Evolutionary conservation across 2,329 filamentous ascomycete species (phyloP).

Genomic region (Fonsecaea monophora): DNA sequence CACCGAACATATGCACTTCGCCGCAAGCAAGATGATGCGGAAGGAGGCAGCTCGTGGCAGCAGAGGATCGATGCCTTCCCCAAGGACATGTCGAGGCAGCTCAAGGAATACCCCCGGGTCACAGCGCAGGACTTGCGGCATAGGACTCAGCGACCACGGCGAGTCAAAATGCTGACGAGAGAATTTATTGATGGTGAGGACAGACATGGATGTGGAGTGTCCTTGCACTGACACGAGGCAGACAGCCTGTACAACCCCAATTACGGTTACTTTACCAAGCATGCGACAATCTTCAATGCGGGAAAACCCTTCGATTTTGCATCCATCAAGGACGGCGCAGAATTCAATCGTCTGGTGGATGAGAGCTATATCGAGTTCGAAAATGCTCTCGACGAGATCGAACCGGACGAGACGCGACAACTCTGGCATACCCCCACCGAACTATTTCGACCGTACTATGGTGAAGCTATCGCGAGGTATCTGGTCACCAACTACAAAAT

Average conservation of each 20-base stretch:
- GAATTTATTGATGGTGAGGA: slow-evolving; percentile 91
- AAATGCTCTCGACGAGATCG: slow-evolving; percentile 76
- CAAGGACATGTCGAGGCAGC: slow-evolving; percentile 79
- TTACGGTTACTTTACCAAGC: slow-evolving; percentile 96
- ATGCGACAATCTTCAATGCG: slow-evolving; percentile 93
- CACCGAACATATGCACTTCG: slow-evolving; percentile 51
- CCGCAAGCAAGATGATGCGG: slow-evolving; percentile 48
- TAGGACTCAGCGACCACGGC: slow-evolving; percentile 76
- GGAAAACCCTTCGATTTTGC: slow-evolving; percentile 91
- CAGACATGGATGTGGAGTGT: background rate
- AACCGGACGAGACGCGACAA: slow-evolving; percentile 79
- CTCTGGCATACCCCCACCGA: slow-evolving; percentile 99
- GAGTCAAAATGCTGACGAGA: slow-evolving; percentile 95
- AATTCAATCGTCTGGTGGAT: slow-evolving; percentile 79
- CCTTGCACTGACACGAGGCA: slow-evolving; percentile 47
- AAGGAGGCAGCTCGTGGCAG: slow-evolving; percentile 79
- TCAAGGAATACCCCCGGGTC: slow-evolving; percentile 80
- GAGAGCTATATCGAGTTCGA: slow-evolving; percentile 89
- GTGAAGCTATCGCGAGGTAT: slow-evolving; percentile 95
- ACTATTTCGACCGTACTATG: slow-evolving; percentile 94
- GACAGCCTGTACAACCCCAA: slow-evolving; percentile 93
- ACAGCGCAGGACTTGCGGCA: slow-evolving; percentile 78
- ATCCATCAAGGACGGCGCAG: slow-evolving; percentile 78
- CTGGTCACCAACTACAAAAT: slow-evolving; percentile 95
- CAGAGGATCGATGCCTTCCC: slow-evolving; percentile 79